Conservation (phyloP, 805 yeast species). For the Metahyphopichia silvanorum region DNA sequence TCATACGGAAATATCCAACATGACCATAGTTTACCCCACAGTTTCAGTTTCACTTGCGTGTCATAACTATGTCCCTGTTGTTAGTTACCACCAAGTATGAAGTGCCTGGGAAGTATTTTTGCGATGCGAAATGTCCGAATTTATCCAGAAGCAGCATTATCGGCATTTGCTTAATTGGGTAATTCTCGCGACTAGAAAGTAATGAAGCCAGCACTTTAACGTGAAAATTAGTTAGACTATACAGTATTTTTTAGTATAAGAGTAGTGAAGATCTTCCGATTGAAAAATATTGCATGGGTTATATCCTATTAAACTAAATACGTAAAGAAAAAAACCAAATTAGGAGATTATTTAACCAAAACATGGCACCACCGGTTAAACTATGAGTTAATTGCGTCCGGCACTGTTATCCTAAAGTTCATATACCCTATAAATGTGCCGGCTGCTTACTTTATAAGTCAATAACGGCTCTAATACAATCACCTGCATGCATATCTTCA, state of each 20-base stretch:
- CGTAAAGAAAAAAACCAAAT: no score
- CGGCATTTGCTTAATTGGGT: neutral
- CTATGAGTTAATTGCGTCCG: conserved; percentile 1
- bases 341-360: neutral
- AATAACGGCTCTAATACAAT: conserved; percentile 89
- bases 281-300: no score
- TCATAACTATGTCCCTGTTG: no score
- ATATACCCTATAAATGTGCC: conserved; percentile 2
- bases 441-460: conserved; percentile 33
- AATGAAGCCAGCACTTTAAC: neutral
- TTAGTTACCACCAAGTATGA: no score
- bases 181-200: neutral
- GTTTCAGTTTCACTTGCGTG: no score
- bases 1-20: no score
- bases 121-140: no score
- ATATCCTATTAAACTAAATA: no score
- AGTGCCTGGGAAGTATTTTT: no score
- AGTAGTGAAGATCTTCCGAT: no score
- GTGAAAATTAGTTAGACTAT: neutral
- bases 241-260: neutral
- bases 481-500: conserved; percentile 92
- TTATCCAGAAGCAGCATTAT: no score
- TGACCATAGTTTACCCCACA: no score
- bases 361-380: neutral
- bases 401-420: neutral